These are phyloP conservation scores for Lactuca sativa DNA, from an alignment of 129 eudicot genomes.

Conservation along the genomic window DNA sequence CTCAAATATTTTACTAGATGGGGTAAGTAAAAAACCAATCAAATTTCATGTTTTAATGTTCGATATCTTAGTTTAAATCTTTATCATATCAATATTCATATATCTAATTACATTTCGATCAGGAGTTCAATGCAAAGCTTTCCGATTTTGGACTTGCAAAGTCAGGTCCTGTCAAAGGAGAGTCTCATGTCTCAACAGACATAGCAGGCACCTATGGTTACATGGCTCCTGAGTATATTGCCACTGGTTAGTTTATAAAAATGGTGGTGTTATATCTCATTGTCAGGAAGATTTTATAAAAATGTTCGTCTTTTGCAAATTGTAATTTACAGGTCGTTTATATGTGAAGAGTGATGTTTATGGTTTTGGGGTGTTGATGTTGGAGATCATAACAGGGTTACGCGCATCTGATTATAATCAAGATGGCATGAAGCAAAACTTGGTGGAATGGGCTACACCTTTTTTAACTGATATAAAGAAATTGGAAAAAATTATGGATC, in stretches of 20 bases:
- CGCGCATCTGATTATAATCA: conserved; percentile 46
- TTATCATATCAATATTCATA: background rate
- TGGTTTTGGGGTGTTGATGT: conserved; percentile 73
- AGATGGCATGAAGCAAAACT: conserved; percentile 42
- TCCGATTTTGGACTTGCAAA: conserved; percentile 78
- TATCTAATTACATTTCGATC: background rate
- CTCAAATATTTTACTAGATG: conserved; percentile 67
- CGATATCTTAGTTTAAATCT: background rate
- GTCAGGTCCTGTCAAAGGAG: conserved; percentile 54
- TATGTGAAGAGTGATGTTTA: conserved; percentile 69
- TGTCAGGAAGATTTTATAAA: conserved; percentile 1
- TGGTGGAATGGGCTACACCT: conserved; percentile 74
- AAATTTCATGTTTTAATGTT: conserved; percentile 4
- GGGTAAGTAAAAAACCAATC: conserved; percentile 25
- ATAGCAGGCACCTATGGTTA: conserved; percentile 71
- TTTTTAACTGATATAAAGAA: conserved; percentile 40
- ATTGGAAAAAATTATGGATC: conserved; percentile 57
- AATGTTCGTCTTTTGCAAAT: background rate
- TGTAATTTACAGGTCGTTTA: conserved; percentile 45
- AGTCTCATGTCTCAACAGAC: conserved; percentile 59
- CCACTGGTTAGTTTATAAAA: conserved; percentile 51
- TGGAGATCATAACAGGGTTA: conserved; percentile 65
- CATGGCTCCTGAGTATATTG: conserved; percentile 71
- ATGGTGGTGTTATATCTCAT: background rate
- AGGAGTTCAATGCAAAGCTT: conserved; percentile 64